Evolutionary conservation across 371 early-diverging fungal genomes (phyloP).

Genomic region (Mucor plumbeus): DNA sequence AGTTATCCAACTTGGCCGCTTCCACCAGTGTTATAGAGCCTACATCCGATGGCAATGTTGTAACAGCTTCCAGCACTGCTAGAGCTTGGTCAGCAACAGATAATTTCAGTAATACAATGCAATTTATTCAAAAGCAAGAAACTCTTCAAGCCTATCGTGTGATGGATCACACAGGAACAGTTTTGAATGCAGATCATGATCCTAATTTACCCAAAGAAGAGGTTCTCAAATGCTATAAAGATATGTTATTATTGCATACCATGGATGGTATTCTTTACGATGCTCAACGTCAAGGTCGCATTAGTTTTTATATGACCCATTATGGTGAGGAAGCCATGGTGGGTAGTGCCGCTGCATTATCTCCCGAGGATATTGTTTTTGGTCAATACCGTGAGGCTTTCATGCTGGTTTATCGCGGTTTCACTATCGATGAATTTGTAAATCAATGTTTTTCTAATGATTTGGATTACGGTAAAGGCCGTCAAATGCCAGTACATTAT

Average conservation of each 20-base stretch:
- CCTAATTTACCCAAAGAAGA: conserved; percentile 81
- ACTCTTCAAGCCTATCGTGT: conserved; percentile 91
- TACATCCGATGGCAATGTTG: not conserved
- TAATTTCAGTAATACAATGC: conserved; percentile 37
- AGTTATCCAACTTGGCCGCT: conserved; percentile 12
- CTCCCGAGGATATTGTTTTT: conserved; percentile 84
- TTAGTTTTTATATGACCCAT: conserved; percentile 98
- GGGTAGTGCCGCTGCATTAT: conserved; percentile 90
- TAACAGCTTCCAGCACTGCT: not conserved
- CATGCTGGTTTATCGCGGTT: conserved; percentile 92
- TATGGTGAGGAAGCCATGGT: conserved; percentile 98
- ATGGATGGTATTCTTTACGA: conserved; percentile 96
- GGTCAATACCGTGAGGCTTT: conserved; percentile 97
- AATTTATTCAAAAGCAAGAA: conserved; percentile 53
- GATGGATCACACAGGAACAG: conserved; percentile 87
- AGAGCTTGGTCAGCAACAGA: conserved; percentile 20
- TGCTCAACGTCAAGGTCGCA: conserved; percentile 97
- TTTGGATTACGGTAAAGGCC: conserved; percentile 90
- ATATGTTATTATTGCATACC: conserved; percentile 88
- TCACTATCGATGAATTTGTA: conserved; percentile 91
- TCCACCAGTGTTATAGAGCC: conserved; percentile 5
- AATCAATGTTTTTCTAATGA: conserved; percentile 96
- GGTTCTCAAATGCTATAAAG: conserved; percentile 81
- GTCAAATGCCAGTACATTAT: conserved; percentile 99
- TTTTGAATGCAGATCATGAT: conserved; percentile 73